Base-by-base conservation (phyloP, 2,329 filamentous ascomycete genomes). In the Dactylonectria macrodidyma region DNA sequence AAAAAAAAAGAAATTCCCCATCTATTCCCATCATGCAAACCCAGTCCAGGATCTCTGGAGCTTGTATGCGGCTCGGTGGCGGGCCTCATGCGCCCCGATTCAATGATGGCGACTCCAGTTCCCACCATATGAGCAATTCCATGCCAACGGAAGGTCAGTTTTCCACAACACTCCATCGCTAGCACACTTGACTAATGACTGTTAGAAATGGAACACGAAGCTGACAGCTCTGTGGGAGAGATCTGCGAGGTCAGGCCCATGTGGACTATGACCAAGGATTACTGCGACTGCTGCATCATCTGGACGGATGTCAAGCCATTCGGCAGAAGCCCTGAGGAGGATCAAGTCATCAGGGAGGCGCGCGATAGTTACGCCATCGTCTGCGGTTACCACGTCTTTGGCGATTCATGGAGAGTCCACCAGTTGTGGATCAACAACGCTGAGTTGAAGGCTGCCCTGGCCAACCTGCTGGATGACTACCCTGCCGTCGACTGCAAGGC, bases 351-450 rank as follows among this genome's bases (percentile, higher is more conserved):
- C 24, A 8, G 26, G 10, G 16, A 30, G n/a, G 5, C 12, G 12
- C 46, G 24, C 3, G 44, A 57, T 2, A 5, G 16, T 3, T 57
- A 36, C 19, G 46, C 63, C 34, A 41, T 65, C 34, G 34, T 56
- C 44, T 56, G 46, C 34, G 56, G 56, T 16, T 46, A 46, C 22
- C 44, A 33, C 19, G n/a, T 19, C 7, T 3, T 2, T 11, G 26
- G 41, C 12, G 46, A 30, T 1, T 14, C 2, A n/a, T 65, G 63
- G 57, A 30, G 2, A 19, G 8, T 60, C 7, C 8, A 44, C 8
- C 14, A 51, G 24, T 46, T 72, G 22, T 58, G 36, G 44, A 46
- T 72, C 34, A 60, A 70, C 33, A 71, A 52, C 3, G 5, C 19
- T 2, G 2, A 9, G 3, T 8, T 72, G 4, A 44, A 38, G 9